These are phyloP conservation scores for Astrephomene gubernaculifera DNA, from an alignment of 139 green algal genomes.

Conservation along the genomic window DNA sequence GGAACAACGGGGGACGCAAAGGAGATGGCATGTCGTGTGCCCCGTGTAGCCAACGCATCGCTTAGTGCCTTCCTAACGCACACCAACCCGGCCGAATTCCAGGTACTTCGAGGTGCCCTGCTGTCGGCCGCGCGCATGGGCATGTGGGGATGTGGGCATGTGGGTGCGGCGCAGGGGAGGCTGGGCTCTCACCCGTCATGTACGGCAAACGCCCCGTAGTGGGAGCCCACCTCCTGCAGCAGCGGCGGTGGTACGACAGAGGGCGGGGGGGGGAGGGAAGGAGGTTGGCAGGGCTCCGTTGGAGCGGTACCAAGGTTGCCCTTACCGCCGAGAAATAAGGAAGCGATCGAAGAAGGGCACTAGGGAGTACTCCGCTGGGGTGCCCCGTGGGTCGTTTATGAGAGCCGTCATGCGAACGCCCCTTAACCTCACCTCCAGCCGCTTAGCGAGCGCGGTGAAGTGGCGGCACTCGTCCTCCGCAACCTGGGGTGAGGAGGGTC, in stretches of 20 bases:
- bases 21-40: background rate
- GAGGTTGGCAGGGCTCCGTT: background rate
- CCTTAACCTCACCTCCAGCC: constrained; percentile 58
- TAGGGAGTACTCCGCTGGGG: too few relatives aligned
- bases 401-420: too few relatives aligned
- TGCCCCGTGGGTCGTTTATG: too few relatives aligned
- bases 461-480: constrained; percentile 90
- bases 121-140: too few relatives aligned
- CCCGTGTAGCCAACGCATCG: background rate
- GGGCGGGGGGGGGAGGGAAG: background rate
- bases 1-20: background rate
- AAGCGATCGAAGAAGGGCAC: too few relatives aligned
- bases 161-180: too few relatives aligned
- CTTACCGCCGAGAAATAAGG: too few relatives aligned
- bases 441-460: constrained; percentile 73
- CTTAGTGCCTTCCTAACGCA: background rate
- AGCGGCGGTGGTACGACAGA: background rate
- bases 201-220: constrained; percentile 84
- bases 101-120: too few relatives aligned
- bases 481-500: too few relatives aligned
- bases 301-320: too few relatives aligned
- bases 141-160: too few relatives aligned
- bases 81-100: too few relatives aligned
- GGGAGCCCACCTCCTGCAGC: constrained; percentile 64
- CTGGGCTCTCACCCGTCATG: constrained; percentile 91